Evolutionary conservation across 2,329 filamentous ascomycete genomes (phyloP), one percentile per base, ranked within the genome.

Genomic region (Ascochyta fabae): DNA sequence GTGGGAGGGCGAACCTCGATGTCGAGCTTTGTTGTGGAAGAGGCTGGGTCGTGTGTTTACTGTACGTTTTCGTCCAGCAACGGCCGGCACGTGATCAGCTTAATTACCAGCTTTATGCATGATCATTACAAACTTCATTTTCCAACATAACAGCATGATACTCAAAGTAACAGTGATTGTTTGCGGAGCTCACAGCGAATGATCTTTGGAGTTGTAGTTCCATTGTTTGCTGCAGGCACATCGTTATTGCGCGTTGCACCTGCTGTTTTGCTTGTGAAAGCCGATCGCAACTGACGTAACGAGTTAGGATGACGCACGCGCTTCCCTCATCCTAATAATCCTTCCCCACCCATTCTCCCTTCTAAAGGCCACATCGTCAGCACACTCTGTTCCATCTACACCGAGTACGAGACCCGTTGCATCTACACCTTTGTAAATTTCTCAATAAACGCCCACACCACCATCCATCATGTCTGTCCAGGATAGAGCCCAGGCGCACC

Each of bases 401-500:
- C 48, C 13, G 45, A 53, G 59, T 44, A 58, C 56, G 38, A 41
- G 58, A 50, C 48, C 45, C 33, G 46, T 52, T 39, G 33, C 53
- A 42, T 46, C 54, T 48, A 34, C 23, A 43, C 42, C 31, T 47
- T 27, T 43, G 15, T 22, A 33, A 33, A 47, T 23, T 10, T 23
- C 50, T 34, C 54, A 50, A 48, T 29, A 45, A 43, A 29, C 41
- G 48, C 46, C 26, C 48, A 34, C 45, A 35, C 46, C 53, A 42
- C 48, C 42, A 46, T 61, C 64, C 68, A 85, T 71, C 68, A 92
- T 92, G 88, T 88, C 88, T 77, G 83, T 88, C 68, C 89, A 92
- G 79, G 89, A 92, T 71, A 88, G 87, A 78, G 86, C 88, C 65
- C 88, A 92, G 78, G 83, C 89, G 71, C 88, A 91, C 73, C 83